Evolutionary conservation across 192 early-diverging fungal genomes (phyloP).

Genomic region (Gigaspora rosea): DNA sequence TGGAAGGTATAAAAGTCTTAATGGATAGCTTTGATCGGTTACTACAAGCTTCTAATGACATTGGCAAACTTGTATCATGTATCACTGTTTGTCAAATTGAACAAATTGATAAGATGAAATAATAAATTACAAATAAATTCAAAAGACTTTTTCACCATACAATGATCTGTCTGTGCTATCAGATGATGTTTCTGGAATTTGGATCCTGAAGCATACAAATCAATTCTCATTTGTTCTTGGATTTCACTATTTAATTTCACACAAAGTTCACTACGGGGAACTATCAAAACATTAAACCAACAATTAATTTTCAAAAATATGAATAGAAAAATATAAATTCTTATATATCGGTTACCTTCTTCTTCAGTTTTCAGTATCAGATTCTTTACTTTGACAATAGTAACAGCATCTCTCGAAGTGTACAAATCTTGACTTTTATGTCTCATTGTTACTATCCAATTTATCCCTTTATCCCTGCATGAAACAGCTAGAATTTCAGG

Average conservation of each 20-base stretch:
- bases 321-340: neutral
- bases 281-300: conserved; percentile 21
- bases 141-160: conserved; percentile 22
- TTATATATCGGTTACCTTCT: conserved; percentile 39
- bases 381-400: conserved; percentile 73
- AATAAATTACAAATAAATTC: conserved; percentile 24
- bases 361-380: conserved; percentile 69
- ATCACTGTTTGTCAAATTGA: conserved; percentile 28
- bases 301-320: neutral
- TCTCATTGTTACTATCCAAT: conserved; percentile 80
- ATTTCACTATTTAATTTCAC: conserved; percentile 66
- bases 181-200: conserved; percentile 41
- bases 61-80: conserved; percentile 35
- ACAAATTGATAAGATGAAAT: conserved; percentile 24
- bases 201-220: conserved; percentile 50
- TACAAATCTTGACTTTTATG: conserved; percentile 46
- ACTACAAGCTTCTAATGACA: conserved; percentile 39
- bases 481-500: conserved; percentile 62
- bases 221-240: conserved; percentile 63
- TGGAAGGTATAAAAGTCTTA: conserved; percentile 49
- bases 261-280: conserved; percentile 56
- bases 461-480: conserved; percentile 70
- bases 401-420: conserved; percentile 36
- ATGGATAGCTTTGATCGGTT: conserved; percentile 35
- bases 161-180: conserved; percentile 34